Percentiles rank a stretch among this genome's conserved stretches.
These are phyloP conservation scores for Irpex sp. DNA, from an alignment of 1,284 basidiomycete species.

Conservation along the genomic window DNA sequence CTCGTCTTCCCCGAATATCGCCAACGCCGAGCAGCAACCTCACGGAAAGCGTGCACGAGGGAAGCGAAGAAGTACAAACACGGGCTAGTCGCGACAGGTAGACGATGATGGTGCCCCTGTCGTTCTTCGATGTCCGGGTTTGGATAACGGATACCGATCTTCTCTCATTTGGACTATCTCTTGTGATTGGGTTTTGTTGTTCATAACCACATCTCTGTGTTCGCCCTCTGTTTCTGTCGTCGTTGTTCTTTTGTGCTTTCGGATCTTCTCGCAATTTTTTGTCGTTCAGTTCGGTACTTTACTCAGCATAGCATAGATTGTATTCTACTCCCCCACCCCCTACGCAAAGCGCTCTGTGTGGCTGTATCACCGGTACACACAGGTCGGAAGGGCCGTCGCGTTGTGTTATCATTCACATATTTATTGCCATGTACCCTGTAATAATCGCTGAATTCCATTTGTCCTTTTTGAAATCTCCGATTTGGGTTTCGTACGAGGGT, in stretches of 20 bases:
- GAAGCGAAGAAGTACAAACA: slow-evolving; percentile 31
- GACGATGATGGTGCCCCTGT: slow-evolving; percentile 8
- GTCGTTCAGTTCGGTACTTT: slow-evolving; percentile 27
- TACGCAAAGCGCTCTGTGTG: slow-evolving; percentile 16
- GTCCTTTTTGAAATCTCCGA: neutral
- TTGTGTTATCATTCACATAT: slow-evolving; percentile 27
- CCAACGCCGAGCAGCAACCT: slow-evolving; percentile 36
- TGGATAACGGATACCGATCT: slow-evolving; percentile 6
- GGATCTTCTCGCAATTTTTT: slow-evolving; percentile 20
- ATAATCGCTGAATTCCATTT: slow-evolving; percentile 18
- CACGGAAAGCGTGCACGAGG: slow-evolving; percentile 45
- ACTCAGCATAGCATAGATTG: slow-evolving; percentile 45
- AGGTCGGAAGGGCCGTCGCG: slow-evolving; percentile 20
- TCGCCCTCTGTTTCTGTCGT: slow-evolving; percentile 17
- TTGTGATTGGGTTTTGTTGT: slow-evolving; percentile 17
- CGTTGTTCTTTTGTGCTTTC: slow-evolving; percentile 25
- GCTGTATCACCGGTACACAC: slow-evolving; percentile 11
- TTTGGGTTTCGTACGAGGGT: neutral
- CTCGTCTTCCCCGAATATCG: slow-evolving; percentile 47
- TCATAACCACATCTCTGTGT: neutral
- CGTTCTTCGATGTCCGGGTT: slow-evolving; percentile 18
- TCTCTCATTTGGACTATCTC: slow-evolving; percentile 21
- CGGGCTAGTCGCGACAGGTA: neutral
- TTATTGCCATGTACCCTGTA: slow-evolving; percentile 34
- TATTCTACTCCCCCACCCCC: slow-evolving; percentile 29